Evolutionary conservation across 768 basidiomycete genomes (phyloP).

Genomic region (Hygrocybe punicea): DNA sequence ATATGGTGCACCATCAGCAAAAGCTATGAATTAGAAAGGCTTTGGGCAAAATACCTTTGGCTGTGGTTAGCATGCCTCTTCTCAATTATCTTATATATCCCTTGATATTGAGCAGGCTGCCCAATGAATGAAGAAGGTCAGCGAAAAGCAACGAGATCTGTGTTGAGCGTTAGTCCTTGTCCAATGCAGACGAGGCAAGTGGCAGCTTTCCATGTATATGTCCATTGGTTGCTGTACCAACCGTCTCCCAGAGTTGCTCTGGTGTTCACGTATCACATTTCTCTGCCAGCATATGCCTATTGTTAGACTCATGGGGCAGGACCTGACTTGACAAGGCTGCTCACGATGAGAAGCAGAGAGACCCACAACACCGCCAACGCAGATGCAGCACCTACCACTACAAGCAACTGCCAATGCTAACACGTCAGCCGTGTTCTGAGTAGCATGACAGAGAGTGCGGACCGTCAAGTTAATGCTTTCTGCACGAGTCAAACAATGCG

Average conservation of each 20-base stretch:
- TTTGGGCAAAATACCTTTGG: slow-evolving; percentile 5
- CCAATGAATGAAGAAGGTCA: slow-evolving; percentile 5
- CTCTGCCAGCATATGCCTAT: not conserved
- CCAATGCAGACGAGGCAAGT: not conserved
- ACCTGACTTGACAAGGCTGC: not conserved
- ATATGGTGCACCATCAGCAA: not conserved
- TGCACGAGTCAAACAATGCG: slow-evolving; percentile 5
- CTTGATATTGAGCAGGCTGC: slow-evolving; percentile 7
- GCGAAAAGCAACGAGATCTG: slow-evolving; percentile 5
- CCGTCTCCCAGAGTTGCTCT: not conserved
- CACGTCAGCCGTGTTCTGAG: not conserved
- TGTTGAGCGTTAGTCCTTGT: not conserved
- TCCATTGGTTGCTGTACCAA: slow-evolving; percentile 4
- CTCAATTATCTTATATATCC: slow-evolving; percentile 1
- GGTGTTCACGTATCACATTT: not conserved
- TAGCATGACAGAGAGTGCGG: not conserved
- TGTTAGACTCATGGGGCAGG: not conserved
- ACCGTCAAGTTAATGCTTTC: slow-evolving; percentile 7
- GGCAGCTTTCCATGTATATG: slow-evolving; percentile 1
- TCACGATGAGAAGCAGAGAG: slow-evolving; percentile 6
- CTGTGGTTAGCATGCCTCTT: slow-evolving; percentile 3
- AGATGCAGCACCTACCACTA: slow-evolving; percentile 1
- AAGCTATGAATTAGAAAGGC: not conserved
- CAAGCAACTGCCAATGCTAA: not conserved
- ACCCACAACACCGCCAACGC: slow-evolving; percentile 1